Conservation (phyloP, 2,329 filamentous ascomycete genomes). For the Blumeria graminis region DNA sequence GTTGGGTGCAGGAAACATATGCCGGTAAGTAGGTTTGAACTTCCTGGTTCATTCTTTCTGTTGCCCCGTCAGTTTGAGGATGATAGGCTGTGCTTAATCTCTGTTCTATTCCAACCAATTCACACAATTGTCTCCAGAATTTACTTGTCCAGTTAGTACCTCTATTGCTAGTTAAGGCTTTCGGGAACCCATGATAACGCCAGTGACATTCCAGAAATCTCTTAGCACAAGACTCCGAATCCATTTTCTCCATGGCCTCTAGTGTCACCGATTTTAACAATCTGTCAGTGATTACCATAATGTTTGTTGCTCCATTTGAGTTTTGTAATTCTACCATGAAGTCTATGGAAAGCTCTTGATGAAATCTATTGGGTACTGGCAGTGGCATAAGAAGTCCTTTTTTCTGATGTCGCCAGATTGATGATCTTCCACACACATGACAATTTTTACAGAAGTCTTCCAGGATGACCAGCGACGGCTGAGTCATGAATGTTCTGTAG, state of each 20-base stretch:
- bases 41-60: not conserved
- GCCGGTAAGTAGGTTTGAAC: not conserved
- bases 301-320: not conserved
- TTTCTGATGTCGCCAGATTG: not conserved
- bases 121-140: not conserved
- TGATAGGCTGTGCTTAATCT: not conserved
- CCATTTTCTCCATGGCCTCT: not conserved
- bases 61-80: not conserved
- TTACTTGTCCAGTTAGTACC: not conserved
- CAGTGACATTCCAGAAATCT: not conserved
- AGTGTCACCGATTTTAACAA: not conserved
- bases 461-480: not conserved
- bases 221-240: not conserved
- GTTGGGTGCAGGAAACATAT: not conserved
- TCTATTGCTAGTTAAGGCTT: not conserved
- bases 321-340: not conserved
- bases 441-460: conserved; percentile 1
- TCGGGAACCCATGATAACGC: not conserved
- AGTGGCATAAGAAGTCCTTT: not conserved
- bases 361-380: not conserved
- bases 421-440: not conserved
- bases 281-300: not conserved
- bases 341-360: not conserved
- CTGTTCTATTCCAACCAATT: not conserved
- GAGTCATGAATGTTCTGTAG: not conserved